phyloP scores from a whole-genome alignment of 805 yeast species.

The Yueomyces sp. region DNA sequence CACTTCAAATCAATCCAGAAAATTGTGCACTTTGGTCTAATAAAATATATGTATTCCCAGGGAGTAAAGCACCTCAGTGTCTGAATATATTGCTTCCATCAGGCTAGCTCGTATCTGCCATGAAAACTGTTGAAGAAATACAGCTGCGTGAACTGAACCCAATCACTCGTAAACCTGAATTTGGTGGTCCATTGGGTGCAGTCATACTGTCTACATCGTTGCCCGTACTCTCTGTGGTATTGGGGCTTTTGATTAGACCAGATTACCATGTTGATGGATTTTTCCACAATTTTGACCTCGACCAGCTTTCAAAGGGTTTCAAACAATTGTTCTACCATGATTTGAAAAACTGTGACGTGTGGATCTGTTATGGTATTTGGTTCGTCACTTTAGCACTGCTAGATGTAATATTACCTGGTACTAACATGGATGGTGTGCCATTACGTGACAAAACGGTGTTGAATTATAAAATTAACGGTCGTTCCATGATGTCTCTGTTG shows the following conservation, averaged over 20 bases:
- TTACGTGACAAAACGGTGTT: slow-evolving; percentile 67
- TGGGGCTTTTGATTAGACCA: slow-evolving; percentile 53
- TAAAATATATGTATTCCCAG: too few species aligned
- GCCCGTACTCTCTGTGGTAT: slow-evolving; percentile 46
- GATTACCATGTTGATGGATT: slow-evolving; percentile 39
- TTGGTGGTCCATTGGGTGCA: slow-evolving; percentile 70
- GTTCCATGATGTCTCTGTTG: slow-evolving; percentile 33
- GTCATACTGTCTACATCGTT: slow-evolving; percentile 48
- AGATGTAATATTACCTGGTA: slow-evolving; percentile 59
- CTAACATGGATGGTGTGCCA: slow-evolving; percentile 44
- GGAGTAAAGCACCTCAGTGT: too few species aligned
- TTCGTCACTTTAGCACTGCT: slow-evolving; percentile 47
- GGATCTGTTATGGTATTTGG: slow-evolving; percentile 66
- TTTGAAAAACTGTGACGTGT: slow-evolving; percentile 28
- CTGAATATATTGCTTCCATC: too few species aligned
- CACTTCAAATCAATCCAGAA: too few species aligned
- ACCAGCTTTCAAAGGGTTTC: slow-evolving; percentile 23
- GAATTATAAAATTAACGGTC: slow-evolving; percentile 73
- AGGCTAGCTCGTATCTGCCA: too few species aligned
- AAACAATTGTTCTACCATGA: neutral
- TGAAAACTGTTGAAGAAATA: too few species aligned
- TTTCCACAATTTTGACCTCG: slow-evolving; percentile 26
- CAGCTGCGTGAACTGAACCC: slow-evolving; percentile 41
- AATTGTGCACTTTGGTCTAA: too few species aligned
- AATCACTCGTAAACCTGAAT: slow-evolving; percentile 54